A percentile compares a stretch with the other conserved stretches of the same genome.
phyloP scores from a whole-genome alignment of 2,329 filamentous ascomycete species.

The Albophoma yamanashiensis region DNA sequence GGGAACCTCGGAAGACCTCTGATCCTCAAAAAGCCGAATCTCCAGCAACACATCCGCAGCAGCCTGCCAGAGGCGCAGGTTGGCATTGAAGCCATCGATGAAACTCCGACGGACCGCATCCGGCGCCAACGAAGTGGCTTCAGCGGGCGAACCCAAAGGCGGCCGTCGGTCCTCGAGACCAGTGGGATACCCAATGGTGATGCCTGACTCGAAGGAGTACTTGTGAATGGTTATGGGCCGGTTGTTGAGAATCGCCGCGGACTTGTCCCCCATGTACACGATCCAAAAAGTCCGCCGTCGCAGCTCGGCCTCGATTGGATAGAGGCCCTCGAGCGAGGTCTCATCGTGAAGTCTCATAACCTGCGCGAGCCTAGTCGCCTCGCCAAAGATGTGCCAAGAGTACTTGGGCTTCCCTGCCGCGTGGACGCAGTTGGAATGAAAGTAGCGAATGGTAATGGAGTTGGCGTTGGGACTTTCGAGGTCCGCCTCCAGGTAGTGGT shows the following conservation, averaged over 20 bases:
- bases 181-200: constrained; percentile 23
- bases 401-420: constrained; percentile 29
- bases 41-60: constrained; percentile 28
- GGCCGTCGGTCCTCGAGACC: constrained; percentile 16
- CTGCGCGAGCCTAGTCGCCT: constrained; percentile 29
- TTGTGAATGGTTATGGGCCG: constrained; percentile 32
- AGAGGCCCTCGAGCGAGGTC: constrained; percentile 20
- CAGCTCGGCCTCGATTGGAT: constrained; percentile 25
- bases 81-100: constrained; percentile 30
- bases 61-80: constrained; percentile 27
- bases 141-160: constrained; percentile 2
- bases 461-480: constrained; percentile 29
- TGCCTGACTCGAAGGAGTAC: constrained; percentile 27
- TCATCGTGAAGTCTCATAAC: constrained; percentile 32
- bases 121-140: constrained; percentile 3
- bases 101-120: constrained; percentile 14
- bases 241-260: constrained; percentile 26
- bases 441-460: constrained; percentile 31
- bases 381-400: constrained; percentile 34
- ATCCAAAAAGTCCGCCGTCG: constrained; percentile 26
- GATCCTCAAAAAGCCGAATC: constrained; percentile 19
- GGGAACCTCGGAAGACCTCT: constrained; percentile 6
- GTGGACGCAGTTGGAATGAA: constrained; percentile 34
- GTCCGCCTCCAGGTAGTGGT: constrained; percentile 27
- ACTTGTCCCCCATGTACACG: constrained; percentile 29